Evolutionary conservation across 1,284 basidiomycete genomes (phyloP), one percentile per base, ranked within the genome.

Genomic region (Ganoderma resinaceum): DNA sequence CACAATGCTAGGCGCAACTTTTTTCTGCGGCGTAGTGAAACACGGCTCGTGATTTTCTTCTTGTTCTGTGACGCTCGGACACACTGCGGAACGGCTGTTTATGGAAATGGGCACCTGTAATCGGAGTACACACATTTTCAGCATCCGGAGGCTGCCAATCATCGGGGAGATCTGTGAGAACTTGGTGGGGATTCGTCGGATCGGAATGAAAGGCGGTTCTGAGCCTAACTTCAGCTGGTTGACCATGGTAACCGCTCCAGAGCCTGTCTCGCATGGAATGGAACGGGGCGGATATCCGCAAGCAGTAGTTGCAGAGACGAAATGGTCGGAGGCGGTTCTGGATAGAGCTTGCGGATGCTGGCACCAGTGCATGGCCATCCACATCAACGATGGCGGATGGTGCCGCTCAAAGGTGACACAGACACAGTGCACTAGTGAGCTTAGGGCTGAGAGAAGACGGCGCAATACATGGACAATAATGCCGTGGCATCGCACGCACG

Each of bases 111-210:
- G 6, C 31, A 58, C 31, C 33, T 58, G 55, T 58, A 58, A 37
- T 58, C 55, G 29, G 52, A 31, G 8, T 35, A 37, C 14, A 37
- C 55, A 9, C 35, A 37, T 9, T 58, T 35, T 58, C 18, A 37
- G 33, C 31, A 58, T 37, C 33, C 31, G 55, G n/a, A 58, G 18
- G 35, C 33, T n/a, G 55, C 23, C 55, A 37, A 58, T 37, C 55
- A 23, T 37, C 55, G 20, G 55, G 35, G 55, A 35, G 55, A 58
- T 37, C 55, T 58, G 55, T 58, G 55, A 35, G 55, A 58, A 37
- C 8, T 11, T 29, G n/a, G 43, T 46, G 43, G 43, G 43, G 46
- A 26, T 52, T 23, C 23, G 46, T 52, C 46, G 55, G 35, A 35
- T 37, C 20, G 31, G 9, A 29, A 35, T 35, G 9, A 29, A 35